Evolutionary conservation across 2,329 filamentous ascomycete species (phyloP).

Genomic region (Penicillium sp.): DNA sequence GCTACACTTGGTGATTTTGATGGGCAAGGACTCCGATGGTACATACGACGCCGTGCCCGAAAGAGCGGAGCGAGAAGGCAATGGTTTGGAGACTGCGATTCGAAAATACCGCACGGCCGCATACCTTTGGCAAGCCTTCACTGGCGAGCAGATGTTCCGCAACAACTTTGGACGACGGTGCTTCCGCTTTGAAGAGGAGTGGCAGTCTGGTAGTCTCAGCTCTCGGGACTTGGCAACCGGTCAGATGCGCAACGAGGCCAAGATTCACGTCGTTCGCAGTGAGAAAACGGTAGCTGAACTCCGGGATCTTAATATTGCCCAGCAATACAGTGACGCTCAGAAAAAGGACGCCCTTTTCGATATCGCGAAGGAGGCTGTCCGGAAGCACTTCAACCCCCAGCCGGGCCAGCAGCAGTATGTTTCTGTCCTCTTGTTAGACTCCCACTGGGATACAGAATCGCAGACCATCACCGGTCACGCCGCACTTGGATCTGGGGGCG

Average conservation of each 20-base stretch:
- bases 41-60: constrained; percentile 81
- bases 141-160: constrained; percentile 91
- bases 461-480: constrained; percentile 77
- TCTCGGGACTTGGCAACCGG: constrained; percentile 68
- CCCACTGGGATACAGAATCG: constrained; percentile 75
- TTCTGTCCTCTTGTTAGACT: constrained; percentile 79
- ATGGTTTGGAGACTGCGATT: constrained; percentile 74
- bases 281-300: constrained; percentile 84
- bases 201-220: constrained; percentile 79
- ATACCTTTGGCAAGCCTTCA: constrained; percentile 96
- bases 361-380: constrained; percentile 75
- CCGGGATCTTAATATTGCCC: constrained; percentile 71
- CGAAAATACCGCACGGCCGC: constrained; percentile 92
- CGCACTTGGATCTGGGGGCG: constrained; percentile 71
- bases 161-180: constrained; percentile 80
- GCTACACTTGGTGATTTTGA: constrained; percentile 80
- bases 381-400: constrained; percentile 69
- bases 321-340: constrained; percentile 69
- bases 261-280: constrained; percentile 78
- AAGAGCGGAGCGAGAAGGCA: constrained; percentile 73
- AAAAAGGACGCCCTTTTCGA: constrained; percentile 71
- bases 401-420: constrained; percentile 84
- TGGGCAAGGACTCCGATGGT: constrained; percentile 82
- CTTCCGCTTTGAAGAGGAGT: constrained; percentile 93
- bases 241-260: constrained; percentile 84